Evolutionary conservation across 176 grass and related monocot species (phyloP).

Genomic region (Phragmites australis): DNA sequence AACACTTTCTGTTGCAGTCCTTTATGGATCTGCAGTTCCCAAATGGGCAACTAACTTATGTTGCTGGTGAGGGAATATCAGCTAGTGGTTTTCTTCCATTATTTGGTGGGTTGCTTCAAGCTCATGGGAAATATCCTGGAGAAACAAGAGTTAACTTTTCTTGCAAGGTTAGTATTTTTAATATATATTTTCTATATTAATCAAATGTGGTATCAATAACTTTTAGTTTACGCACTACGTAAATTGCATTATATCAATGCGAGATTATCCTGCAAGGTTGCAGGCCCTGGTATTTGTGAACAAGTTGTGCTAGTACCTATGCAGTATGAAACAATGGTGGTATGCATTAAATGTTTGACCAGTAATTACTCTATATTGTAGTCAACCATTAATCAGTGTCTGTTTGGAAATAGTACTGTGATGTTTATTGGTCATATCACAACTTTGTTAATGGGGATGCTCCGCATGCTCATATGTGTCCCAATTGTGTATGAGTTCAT

Average conservation of each 20-base stretch:
- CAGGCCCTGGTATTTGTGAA: not conserved
- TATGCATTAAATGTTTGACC: not conserved
- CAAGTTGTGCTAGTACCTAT: not conserved
- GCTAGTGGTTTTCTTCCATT: constrained; percentile 82
- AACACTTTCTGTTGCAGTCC: constrained; percentile 54
- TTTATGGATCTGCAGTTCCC: constrained; percentile 98
- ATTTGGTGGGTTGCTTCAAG: constrained; percentile 85
- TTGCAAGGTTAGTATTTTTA: constrained; percentile 62
- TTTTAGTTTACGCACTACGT: not conserved
- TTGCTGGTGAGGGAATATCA: constrained; percentile 84
- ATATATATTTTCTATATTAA: constrained; percentile 17
- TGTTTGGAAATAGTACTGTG: not conserved
- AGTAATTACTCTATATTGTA: not conserved
- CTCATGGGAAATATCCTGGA: constrained; percentile 84
- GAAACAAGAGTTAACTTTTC: constrained; percentile 92
- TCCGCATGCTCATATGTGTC: not conserved
- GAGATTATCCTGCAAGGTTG: not conserved
- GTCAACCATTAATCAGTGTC: not conserved
- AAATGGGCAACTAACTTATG: constrained; percentile 91
- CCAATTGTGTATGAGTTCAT: not conserved
- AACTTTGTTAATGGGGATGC: not conserved
- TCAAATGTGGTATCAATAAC: not conserved
- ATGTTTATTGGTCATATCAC: not conserved
- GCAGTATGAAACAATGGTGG: not conserved
- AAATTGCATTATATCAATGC: not conserved